Evolutionary conservation across 1,284 basidiomycete species (phyloP).

Genomic region (Coniferiporia sulphurascens): DNA sequence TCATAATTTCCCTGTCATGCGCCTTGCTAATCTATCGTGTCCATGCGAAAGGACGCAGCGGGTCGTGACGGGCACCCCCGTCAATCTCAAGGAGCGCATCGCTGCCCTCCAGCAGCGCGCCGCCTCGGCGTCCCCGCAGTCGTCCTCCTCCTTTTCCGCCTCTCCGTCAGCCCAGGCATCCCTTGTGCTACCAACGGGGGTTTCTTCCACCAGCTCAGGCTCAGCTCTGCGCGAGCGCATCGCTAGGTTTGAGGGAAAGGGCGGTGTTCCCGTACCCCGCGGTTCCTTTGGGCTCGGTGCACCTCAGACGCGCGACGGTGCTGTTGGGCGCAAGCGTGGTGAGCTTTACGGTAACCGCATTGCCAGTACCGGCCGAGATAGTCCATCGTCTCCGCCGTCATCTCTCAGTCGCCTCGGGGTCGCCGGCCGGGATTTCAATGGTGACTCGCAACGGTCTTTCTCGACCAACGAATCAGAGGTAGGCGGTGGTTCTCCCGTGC

Average conservation of each 20-base stretch:
- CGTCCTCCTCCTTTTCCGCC: constrained; percentile 23
- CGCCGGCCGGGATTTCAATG: background rate
- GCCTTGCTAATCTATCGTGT: background rate
- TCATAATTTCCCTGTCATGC: background rate
- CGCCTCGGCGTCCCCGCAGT: constrained; percentile 24
- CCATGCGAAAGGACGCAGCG: constrained; percentile 6
- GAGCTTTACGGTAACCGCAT: constrained; percentile 72
- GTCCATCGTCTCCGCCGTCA: constrained; percentile 9
- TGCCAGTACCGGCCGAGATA: constrained; percentile 1
- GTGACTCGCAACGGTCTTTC: background rate
- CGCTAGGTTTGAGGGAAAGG: constrained; percentile 71
- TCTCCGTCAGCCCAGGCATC: constrained; percentile 21
- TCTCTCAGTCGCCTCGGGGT: background rate
- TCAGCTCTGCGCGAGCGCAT: constrained; percentile 62
- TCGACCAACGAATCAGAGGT: background rate
- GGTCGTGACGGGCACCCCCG: constrained; percentile 20
- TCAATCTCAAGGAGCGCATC: constrained; percentile 71
- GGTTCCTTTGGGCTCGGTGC: constrained; percentile 69
- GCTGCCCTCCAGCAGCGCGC: constrained; percentile 65
- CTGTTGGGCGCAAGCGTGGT: constrained; percentile 42
- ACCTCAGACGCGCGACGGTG: constrained; percentile 40
- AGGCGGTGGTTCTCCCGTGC: constrained; percentile 6
- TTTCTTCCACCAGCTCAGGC: constrained; percentile 19
- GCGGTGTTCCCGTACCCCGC: constrained; percentile 66
- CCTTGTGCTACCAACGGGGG: constrained; percentile 26